Evolutionary conservation across 768 basidiomycete species (phyloP).

Genomic region (Flagelloscypha sp.): DNA sequence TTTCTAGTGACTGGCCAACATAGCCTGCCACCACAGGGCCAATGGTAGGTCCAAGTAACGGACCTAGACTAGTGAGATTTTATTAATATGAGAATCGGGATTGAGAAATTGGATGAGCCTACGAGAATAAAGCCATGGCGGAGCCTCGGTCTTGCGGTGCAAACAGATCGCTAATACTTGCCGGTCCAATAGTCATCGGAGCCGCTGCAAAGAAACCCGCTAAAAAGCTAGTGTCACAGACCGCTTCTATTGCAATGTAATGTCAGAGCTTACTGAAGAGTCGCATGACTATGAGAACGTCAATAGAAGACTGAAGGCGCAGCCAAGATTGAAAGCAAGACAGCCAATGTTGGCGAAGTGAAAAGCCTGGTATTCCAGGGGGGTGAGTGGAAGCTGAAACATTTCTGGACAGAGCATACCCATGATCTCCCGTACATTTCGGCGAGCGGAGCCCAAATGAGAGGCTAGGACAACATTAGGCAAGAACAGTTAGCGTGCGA

Average conservation of each 20-base stretch:
- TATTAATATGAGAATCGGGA: too few species aligned
- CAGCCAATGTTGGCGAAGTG: slow-evolving; percentile 59
- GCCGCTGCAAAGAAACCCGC: slow-evolving; percentile 60
- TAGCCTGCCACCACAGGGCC: slow-evolving; percentile 50
- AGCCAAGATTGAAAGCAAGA: slow-evolving; percentile 56
- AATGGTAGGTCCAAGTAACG: slow-evolving; percentile 43
- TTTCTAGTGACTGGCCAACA: slow-evolving; percentile 37
- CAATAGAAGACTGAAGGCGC: slow-evolving; percentile 57
- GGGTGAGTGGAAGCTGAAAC: background rate
- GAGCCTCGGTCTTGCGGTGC: slow-evolving; percentile 49
- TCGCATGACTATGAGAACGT: slow-evolving; percentile 54
- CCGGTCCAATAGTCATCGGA: slow-evolving; percentile 57
- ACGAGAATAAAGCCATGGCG: slow-evolving; percentile 64
- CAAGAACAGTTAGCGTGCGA: too few species aligned
- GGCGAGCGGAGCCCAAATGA: slow-evolving; percentile 59
- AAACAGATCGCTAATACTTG: slow-evolving; percentile 60
- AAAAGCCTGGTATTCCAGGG: slow-evolving; percentile 37
- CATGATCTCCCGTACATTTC: slow-evolving; percentile 69
- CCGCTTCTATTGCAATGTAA: background rate
- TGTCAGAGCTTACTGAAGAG: slow-evolving; percentile 46
- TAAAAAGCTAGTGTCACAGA: slow-evolving; percentile 15
- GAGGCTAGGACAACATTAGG: slow-evolving; percentile 28
- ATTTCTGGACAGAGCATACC: too few species aligned
- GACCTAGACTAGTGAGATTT: slow-evolving; percentile 52
- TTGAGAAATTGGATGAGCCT: slow-evolving; percentile 51